Conservation (phyloP, 192 early-diverging fungal genomes). For the Geranomyces michiganensis region DNA sequence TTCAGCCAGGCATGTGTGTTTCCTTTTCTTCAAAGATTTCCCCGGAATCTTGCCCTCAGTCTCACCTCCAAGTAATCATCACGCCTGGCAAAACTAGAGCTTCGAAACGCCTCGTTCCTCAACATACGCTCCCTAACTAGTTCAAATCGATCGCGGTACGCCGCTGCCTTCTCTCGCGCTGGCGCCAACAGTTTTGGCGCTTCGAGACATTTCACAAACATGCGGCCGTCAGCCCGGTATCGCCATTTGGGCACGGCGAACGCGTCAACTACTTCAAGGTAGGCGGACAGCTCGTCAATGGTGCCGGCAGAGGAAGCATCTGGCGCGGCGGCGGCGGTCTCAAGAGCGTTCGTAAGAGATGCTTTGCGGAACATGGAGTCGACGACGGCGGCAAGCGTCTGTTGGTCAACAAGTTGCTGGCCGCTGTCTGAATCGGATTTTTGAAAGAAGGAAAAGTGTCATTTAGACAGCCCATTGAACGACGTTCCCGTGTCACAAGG, state of each 20-base stretch:
- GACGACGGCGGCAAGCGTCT: conserved; percentile 56
- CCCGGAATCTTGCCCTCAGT: no score
- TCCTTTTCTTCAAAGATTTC: no score
- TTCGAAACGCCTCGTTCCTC: conserved; percentile 78
- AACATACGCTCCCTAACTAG: conserved; percentile 77
- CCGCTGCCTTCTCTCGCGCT: conserved; percentile 63
- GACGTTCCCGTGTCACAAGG: no score
- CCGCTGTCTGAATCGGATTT: conserved; percentile 10
- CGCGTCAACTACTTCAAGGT: conserved; percentile 72
- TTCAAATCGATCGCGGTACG: conserved; percentile 80
- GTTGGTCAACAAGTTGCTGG: conserved; percentile 41
- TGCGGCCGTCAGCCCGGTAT: conserved; percentile 67
- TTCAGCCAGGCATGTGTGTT: no score
- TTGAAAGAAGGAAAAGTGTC: no score
- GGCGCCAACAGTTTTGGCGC: conserved; percentile 55
- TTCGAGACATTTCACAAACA: conserved; percentile 56
- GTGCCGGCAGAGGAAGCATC: conserved; percentile 44
- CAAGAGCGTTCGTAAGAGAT: conserved; percentile 18
- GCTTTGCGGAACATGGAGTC: conserved; percentile 49
- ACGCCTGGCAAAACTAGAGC: conserved; percentile 60
- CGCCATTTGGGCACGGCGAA: conserved; percentile 72
- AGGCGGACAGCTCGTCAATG: conserved; percentile 48
- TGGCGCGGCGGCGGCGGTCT: conserved; percentile 35
- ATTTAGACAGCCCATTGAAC: no score
- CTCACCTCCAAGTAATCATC: conserved; percentile 33